These are phyloP conservation scores for Cardamine occulta DNA, from an alignment of 345 rosid genomes.

Conservation along the genomic window DNA sequence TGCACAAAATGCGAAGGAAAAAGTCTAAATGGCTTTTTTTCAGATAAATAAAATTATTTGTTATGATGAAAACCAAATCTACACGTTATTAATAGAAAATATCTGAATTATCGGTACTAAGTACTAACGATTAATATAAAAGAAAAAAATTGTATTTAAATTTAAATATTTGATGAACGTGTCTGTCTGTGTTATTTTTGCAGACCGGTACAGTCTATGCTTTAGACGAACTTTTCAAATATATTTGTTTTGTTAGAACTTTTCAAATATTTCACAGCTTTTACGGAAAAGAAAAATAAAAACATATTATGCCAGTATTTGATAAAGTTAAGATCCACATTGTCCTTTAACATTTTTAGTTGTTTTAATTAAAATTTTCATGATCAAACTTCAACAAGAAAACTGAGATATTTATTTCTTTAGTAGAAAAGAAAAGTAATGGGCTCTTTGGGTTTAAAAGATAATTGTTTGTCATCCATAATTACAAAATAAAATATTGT, in stretches of 20 bases:
- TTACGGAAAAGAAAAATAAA: not conserved
- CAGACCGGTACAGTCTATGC: not conserved
- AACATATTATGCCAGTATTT: not conserved
- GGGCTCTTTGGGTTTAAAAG: not conserved
- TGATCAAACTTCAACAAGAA: constrained; percentile 3
- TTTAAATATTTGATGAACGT: constrained; percentile 21
- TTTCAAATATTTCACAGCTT: constrained; percentile 14
- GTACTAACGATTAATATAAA: not conserved
- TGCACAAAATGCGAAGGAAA: constrained; percentile 47
- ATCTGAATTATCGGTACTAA: constrained; percentile 36
- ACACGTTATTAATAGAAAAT: constrained; percentile 41
- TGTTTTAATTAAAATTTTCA: not conserved
- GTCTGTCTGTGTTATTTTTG: constrained; percentile 18
- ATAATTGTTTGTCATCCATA: not conserved
- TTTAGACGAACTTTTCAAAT: constrained; percentile 14
- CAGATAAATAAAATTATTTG: not conserved
- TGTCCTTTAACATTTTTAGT: not conserved
- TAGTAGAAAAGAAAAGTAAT: not conserved
- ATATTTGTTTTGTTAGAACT: not conserved
- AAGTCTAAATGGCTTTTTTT: constrained; percentile 42
- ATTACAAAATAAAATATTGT: not conserved
- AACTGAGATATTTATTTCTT: constrained; percentile 14
- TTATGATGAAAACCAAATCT: constrained; percentile 35
- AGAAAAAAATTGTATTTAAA: not conserved
- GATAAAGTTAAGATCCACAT: not conserved